phyloP scores from a whole-genome alignment of 2,329 filamentous ascomycete genomes.

The Gaeumannomyces tritici region DNA sequence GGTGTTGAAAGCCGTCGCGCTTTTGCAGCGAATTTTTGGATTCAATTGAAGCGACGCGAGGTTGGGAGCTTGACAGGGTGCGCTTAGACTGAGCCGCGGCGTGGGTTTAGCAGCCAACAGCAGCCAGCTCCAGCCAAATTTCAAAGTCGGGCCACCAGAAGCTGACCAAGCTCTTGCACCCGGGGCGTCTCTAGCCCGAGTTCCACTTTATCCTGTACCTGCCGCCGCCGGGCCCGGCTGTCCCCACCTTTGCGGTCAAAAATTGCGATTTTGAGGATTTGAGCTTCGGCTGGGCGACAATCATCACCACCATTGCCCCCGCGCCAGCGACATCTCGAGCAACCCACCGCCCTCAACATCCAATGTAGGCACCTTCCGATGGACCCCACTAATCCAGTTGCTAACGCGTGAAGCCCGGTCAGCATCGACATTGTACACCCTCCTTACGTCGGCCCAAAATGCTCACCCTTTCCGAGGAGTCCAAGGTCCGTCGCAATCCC shows the following conservation, averaged over 20 bases:
- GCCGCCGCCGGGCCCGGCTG: not conserved
- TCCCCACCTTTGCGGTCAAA: not conserved
- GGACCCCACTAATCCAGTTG: too few species aligned
- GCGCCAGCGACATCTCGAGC: not conserved
- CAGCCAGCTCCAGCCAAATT: not conserved
- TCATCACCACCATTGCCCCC: not conserved
- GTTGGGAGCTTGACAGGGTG: not conserved
- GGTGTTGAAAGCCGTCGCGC: not conserved
- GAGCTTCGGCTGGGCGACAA: not conserved
- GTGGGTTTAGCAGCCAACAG: not conserved
- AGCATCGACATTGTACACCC: not conserved
- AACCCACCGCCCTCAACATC: not conserved
- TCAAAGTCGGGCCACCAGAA: not conserved
- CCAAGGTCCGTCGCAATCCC: constrained; percentile 58
- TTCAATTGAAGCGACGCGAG: not conserved
- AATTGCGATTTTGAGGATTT: not conserved
- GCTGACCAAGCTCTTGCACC: not conserved
- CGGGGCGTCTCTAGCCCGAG: not conserved
- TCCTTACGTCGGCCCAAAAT: constrained; percentile 26
- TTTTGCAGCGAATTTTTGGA: not conserved
- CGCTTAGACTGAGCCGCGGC: not conserved
- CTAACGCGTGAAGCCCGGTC: not conserved
- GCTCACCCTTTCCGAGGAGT: constrained; percentile 82
- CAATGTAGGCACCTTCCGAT: not conserved
- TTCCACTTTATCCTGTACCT: not conserved